phyloP scores from a whole-genome alignment of 148 eudicot species.

The Fagopyrum esculentum region DNA sequence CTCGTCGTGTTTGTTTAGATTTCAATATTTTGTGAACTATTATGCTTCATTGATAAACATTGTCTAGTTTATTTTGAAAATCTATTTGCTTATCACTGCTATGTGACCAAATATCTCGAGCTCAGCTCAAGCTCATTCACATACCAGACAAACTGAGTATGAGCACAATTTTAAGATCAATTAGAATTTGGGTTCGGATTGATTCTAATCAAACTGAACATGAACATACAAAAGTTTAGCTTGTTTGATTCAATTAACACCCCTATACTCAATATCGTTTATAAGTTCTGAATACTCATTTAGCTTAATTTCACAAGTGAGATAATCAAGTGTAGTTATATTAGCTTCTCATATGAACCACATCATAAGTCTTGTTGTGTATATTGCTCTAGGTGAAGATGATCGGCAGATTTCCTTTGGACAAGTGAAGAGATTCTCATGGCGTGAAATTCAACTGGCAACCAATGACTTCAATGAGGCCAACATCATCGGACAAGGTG shows the following conservation, averaged over 20 bases:
- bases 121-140: too few species aligned
- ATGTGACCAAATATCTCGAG: too few species aligned
- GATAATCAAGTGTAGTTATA: not conserved
- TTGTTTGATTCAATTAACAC: too few species aligned
- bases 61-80: too few species aligned
- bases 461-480: slow-evolving; percentile 70
- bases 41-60: too few species aligned
- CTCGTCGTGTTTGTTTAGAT: not conserved
- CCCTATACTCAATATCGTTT: not conserved
- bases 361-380: not conserved
- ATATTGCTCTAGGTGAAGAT: slow-evolving; percentile 54
- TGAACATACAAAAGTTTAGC: too few species aligned
- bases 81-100: too few species aligned
- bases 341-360: not conserved
- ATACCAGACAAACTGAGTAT: too few species aligned
- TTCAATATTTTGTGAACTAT: too few species aligned
- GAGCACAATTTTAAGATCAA: too few species aligned
- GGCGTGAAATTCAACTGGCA: slow-evolving; percentile 83
- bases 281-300: not conserved
- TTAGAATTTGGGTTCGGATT: too few species aligned
- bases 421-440: slow-evolving; percentile 78
- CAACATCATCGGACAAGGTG: slow-evolving; percentile 87
- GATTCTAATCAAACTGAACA: too few species aligned
- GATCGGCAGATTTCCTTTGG: slow-evolving; percentile 64
- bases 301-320: not conserved